Conservation (phyloP, 805 yeast species). For the Maudiozyma pseudohumilis region DNA sequence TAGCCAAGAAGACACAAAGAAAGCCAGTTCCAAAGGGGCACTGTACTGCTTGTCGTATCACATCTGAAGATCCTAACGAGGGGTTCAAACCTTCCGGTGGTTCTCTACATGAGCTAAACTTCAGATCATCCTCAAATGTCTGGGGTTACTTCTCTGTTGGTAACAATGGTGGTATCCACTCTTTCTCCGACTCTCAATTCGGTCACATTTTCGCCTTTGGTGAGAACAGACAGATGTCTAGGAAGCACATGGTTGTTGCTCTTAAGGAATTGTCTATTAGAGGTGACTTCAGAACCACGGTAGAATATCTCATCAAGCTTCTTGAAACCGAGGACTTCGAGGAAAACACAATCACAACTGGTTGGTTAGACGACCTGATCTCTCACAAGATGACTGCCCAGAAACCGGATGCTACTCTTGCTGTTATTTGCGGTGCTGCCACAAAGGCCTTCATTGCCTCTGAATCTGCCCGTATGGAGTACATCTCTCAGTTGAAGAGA, state of each 20-base stretch:
- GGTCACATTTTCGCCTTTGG: constrained; percentile 99
- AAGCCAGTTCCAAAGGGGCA: constrained; percentile 96
- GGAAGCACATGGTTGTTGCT: constrained; percentile 99
- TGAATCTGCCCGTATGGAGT: constrained; percentile 58
- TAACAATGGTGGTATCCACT: constrained; percentile 93
- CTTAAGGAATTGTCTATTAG: constrained; percentile 91
- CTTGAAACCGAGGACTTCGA: constrained; percentile 95
- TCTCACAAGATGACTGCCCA: constrained; percentile 91
- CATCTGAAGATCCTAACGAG: constrained; percentile 98
- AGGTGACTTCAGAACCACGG: constrained; percentile 98
- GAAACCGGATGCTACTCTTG: constrained; percentile 85
- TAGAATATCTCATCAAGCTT: constrained; percentile 89
- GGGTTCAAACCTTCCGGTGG: constrained; percentile 99
- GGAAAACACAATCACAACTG: constrained; percentile 93
- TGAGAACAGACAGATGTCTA: constrained; percentile 93
- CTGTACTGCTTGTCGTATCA: constrained; percentile 97
- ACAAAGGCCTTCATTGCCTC: constrained; percentile 85
- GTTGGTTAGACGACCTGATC: constrained; percentile 97
- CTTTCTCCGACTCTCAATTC: constrained; percentile 96
- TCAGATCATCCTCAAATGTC: constrained; percentile 93
- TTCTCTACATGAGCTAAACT: constrained; percentile 88
- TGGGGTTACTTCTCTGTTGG: constrained; percentile 99
- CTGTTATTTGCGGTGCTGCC: constrained; percentile 95
- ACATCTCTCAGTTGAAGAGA: constrained; percentile 69
- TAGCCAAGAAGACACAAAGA: constrained; percentile 69